Evolutionary conservation across 208 protist genomes (phyloP).

Genomic region (Crithidia bombi): DNA sequence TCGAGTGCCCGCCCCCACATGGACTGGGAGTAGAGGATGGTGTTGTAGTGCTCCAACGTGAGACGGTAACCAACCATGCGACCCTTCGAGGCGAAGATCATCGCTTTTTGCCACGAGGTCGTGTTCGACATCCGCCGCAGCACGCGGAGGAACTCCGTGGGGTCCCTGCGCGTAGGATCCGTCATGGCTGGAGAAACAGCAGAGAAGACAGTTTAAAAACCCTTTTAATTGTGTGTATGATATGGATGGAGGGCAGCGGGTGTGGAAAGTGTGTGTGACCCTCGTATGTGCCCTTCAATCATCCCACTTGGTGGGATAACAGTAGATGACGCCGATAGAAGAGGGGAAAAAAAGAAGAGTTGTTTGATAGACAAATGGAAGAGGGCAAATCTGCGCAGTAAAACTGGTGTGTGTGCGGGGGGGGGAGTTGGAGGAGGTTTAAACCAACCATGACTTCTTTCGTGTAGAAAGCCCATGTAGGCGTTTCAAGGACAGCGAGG

Average conservation of each 20-base stretch:
- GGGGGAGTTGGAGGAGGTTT: too few species aligned
- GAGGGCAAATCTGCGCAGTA: too few species aligned
- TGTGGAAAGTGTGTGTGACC: too few species aligned
- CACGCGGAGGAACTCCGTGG: conserved; percentile 91
- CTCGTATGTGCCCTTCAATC: too few species aligned
- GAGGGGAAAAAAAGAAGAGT: too few species aligned
- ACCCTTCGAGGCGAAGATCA: conserved; percentile 90
- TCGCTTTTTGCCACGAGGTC: conserved; percentile 90
- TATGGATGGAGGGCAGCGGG: background rate
- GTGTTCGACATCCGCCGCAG: conserved; percentile 88
- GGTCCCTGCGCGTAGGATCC: conserved; percentile 88
- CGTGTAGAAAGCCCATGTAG: too few species aligned
- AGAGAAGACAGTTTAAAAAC: background rate
- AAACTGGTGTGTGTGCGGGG: too few species aligned
- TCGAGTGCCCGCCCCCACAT: conserved; percentile 90
- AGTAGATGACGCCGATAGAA: too few species aligned
- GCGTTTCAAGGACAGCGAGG: too few species aligned
- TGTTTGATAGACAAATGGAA: too few species aligned
- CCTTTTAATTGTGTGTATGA: background rate
- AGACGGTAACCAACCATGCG: conserved; percentile 92
- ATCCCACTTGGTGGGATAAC: too few species aligned
- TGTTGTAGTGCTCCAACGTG: conserved; percentile 92
- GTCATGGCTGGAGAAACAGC: conserved; percentile 51
- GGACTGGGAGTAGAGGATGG: conserved; percentile 88
- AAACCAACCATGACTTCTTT: too few species aligned